A percentile compares a stretch with the other conserved stretches of the same genome.
Conservation (phyloP, 139 green algal genomes). For the Tetraselmis striata region DNA sequence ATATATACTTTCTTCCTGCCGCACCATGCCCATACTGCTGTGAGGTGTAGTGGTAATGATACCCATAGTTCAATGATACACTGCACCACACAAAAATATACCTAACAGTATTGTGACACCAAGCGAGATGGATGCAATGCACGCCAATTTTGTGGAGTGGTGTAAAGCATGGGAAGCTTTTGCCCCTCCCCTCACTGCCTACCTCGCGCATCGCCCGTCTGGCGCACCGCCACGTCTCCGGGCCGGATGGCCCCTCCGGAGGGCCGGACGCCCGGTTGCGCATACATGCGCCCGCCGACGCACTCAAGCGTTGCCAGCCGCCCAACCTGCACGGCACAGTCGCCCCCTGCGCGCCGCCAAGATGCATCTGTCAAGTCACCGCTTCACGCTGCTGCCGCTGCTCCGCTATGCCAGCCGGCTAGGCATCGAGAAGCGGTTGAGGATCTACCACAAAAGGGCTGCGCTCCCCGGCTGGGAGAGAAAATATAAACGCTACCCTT, state of each 20-base stretch:
- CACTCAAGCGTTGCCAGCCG: neutral
- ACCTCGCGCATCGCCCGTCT: neutral
- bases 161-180: neutral
- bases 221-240: neutral
- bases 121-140: no score
- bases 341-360: neutral
- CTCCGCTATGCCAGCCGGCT: no score
- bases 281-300: neutral
- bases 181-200: neutral
- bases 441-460: neutral
- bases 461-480: neutral
- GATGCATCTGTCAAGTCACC: neutral
- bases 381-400: no score
- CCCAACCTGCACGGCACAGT: neutral
- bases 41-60: no score
- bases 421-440: no score
- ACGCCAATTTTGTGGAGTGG: no score
- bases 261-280: neutral
- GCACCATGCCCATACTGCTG: no score
- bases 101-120: no score
- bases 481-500: neutral
- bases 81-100: no score
- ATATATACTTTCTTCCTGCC: neutral
- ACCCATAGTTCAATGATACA: no score
- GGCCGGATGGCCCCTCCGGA: neutral